phyloP scores from a whole-genome alignment of 192 early-diverging fungal species.

The Glomus cerebriforme region DNA sequence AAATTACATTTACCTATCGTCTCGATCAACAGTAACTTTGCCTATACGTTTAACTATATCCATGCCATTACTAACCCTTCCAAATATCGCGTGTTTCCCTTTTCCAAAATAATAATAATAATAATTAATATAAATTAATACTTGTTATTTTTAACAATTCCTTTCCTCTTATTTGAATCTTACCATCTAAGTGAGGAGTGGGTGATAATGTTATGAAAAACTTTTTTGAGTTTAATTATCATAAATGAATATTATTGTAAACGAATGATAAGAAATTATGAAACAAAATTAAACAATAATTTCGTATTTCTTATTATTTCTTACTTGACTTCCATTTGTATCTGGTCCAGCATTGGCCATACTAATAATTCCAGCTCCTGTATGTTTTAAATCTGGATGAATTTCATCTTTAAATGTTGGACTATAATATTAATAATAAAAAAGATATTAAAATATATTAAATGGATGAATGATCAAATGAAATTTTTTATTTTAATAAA shows the following conservation, averaged over 20 bases:
- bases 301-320: too few species aligned
- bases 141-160: neutral
- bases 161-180: neutral
- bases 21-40: constrained; percentile 58
- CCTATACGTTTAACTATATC: constrained; percentile 81
- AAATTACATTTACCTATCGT: constrained; percentile 46
- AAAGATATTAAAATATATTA: constrained; percentile 36
- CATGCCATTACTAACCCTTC: constrained; percentile 81
- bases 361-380: constrained; percentile 85
- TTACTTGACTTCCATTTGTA: constrained; percentile 66
- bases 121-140: constrained; percentile 19
- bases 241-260: constrained; percentile 8
- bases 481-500: too few species aligned
- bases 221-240: constrained; percentile 35
- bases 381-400: constrained; percentile 73
- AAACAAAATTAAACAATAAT: neutral
- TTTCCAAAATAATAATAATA: constrained; percentile 37
- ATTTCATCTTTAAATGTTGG: constrained; percentile 78
- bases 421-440: neutral
- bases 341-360: constrained; percentile 85
- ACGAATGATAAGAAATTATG: constrained; percentile 11
- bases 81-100: constrained; percentile 92
- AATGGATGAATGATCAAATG: neutral
- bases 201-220: constrained; percentile 91
- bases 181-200: constrained; percentile 87